Base-by-base conservation (phyloP, 768 basidiomycete genomes). In the Mycena galopus region DNA sequence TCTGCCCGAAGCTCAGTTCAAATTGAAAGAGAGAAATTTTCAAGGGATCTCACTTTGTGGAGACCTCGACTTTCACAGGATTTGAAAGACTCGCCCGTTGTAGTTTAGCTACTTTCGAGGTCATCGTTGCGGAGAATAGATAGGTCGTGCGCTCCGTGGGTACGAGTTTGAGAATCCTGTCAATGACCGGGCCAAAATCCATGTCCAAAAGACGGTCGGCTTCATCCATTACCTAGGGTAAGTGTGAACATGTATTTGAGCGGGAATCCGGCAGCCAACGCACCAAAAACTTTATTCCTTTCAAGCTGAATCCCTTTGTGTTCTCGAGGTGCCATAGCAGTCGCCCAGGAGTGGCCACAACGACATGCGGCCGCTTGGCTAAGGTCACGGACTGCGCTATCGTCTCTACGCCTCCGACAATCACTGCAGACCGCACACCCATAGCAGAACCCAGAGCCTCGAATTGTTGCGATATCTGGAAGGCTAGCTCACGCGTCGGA, bases 81-180 rank as follows among this genome's bases (percentile, higher is more conserved):
- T 97, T 96, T 35, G 90, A 89, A 78, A 99, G 85, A 86, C 95
- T 96, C 35, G 98, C 97, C 64, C 97, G 85, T 80, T 99, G 97
- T 14, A 99, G 86, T 82, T 98, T 98, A 14, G 94, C 96, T 4
- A 99, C 96, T 83, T 98, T 99, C 17, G 96, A 96, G 14, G 98
- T 97, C 97, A 99, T 99, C 25, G 97, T 99, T 8, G 97, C 98
- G 16, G 97, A 98, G 85, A 96, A 99, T 2, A 99, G 88, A 79
- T 96, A 98, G 3, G 98, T 99, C 33, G 93, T 94, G 14, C 98
- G 90, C 76, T 98, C 97, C 78, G 92, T 95, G 25, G 97, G 98
- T 73, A 99, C 93, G 44, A 95, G 90, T 83, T 97, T 97, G 39
- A 99, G 88, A 77, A 99, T 96, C 85, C 95, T 96, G 85, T 99